phyloP scores from a whole-genome alignment of 192 early-diverging fungal species.

The Coemansia sp. region DNA sequence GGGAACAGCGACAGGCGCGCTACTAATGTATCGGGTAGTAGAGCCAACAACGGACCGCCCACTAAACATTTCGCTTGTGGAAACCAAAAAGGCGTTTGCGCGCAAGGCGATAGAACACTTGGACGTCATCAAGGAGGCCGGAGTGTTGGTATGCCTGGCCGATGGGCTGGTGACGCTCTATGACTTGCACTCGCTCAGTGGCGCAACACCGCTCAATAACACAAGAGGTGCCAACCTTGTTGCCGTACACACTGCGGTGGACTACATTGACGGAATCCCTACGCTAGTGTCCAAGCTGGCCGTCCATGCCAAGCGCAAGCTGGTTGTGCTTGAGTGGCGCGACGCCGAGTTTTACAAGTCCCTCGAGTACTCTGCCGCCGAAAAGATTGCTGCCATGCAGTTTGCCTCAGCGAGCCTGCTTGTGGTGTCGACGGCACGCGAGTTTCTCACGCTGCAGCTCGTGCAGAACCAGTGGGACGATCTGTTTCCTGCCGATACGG shows the following conservation, averaged over 20 bases:
- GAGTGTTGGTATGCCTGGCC: slow-evolving; percentile 66
- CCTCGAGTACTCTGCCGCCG: slow-evolving; percentile 70
- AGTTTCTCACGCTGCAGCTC: slow-evolving; percentile 54
- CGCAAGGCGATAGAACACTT: slow-evolving; percentile 70
- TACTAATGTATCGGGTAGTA: slow-evolving; percentile 66
- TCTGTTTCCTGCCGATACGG: slow-evolving; percentile 48
- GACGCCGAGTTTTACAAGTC: slow-evolving; percentile 69
- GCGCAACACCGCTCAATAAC: slow-evolving; percentile 63
- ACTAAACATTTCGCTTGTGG: slow-evolving; percentile 56
- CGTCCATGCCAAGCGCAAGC: slow-evolving; percentile 66
- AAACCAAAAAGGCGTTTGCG: slow-evolving; percentile 69
- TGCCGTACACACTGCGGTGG: slow-evolving; percentile 69
- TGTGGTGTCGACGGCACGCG: slow-evolving; percentile 41
- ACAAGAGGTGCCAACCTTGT: slow-evolving; percentile 76
- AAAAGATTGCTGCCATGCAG: slow-evolving; percentile 70
- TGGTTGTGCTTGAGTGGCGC: slow-evolving; percentile 73
- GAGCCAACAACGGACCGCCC: slow-evolving; percentile 21
- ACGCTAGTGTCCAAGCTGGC: slow-evolving; percentile 71
- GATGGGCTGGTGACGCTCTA: slow-evolving; percentile 73
- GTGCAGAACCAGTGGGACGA: slow-evolving; percentile 50
- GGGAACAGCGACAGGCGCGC: slow-evolving; percentile 65
- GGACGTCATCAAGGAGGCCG: slow-evolving; percentile 72
- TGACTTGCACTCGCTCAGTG: slow-evolving; percentile 69
- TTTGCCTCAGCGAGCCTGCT: slow-evolving; percentile 73
- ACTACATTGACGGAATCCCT: slow-evolving; percentile 64